phyloP scores from a whole-genome alignment of 768 basidiomycete species.

The Hebeloma cylindrosporum region DNA sequence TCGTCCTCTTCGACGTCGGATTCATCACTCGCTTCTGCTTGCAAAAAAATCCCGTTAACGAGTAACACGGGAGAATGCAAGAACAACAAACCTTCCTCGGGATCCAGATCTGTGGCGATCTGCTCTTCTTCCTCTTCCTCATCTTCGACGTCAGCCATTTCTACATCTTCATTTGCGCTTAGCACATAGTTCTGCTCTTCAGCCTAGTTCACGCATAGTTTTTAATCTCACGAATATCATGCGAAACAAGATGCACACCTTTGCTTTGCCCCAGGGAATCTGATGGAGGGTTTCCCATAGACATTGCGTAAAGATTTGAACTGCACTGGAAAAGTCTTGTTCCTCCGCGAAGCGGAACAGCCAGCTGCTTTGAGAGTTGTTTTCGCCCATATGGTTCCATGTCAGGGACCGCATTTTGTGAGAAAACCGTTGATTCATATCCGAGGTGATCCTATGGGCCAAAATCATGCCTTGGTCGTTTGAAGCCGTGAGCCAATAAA shows the following conservation, averaged over 20 bases:
- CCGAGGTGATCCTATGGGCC: conserved; percentile 59
- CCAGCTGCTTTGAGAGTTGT: conserved; percentile 70
- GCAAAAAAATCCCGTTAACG: not conserved
- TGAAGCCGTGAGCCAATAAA: conserved; percentile 60
- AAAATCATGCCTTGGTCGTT: conserved; percentile 50
- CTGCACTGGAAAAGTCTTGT: conserved; percentile 60
- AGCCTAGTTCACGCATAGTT: conserved; percentile 36
- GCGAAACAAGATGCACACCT: conserved; percentile 43
- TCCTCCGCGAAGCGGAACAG: conserved; percentile 65
- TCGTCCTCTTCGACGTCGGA: conserved; percentile 40
- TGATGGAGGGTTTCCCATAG: conserved; percentile 83
- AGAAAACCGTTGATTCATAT: conserved; percentile 75
- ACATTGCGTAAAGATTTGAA: conserved; percentile 62
- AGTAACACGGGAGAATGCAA: not conserved
- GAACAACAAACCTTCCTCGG: conserved; percentile 51
- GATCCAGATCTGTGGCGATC: conserved; percentile 65
- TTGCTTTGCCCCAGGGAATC: conserved; percentile 74
- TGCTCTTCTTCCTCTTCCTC: conserved; percentile 82
- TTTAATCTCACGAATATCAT: not conserved
- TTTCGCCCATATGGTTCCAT: conserved; percentile 76
- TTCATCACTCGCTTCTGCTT: conserved; percentile 41
- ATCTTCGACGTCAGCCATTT: conserved; percentile 78
- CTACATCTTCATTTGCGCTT: conserved; percentile 80
- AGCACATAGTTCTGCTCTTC: conserved; percentile 89
- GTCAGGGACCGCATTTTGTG: conserved; percentile 70